Evolutionary conservation across 1,284 basidiomycete species (phyloP).

Genomic region (Mycena citricolor): DNA sequence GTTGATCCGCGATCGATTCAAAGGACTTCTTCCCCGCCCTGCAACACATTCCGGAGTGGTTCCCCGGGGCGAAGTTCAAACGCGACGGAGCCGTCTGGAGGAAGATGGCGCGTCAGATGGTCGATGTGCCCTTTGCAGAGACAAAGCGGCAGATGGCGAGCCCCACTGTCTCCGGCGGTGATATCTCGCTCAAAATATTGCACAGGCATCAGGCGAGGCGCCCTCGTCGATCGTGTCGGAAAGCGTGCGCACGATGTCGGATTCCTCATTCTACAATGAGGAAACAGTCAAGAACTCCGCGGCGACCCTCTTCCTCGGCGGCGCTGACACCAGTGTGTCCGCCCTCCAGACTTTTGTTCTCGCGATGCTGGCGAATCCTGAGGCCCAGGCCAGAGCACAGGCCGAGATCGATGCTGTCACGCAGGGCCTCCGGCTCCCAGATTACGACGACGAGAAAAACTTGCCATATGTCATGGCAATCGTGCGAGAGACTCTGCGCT

Average conservation of each 20-base stretch:
- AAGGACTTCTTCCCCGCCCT: conserved; percentile 18
- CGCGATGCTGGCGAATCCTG: conserved; percentile 17
- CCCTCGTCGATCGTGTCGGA: conserved; percentile 10
- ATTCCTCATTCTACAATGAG: conserved; percentile 5
- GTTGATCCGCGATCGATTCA: conserved; percentile 1
- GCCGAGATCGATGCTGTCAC: conserved; percentile 18
- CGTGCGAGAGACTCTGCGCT: conserved; percentile 40
- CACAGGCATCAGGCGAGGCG: conserved; percentile 5
- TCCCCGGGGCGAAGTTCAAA: conserved; percentile 33
- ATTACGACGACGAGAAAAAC: conserved; percentile 21
- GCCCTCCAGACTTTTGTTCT: conserved; percentile 21
- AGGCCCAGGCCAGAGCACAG: conserved; percentile 11
- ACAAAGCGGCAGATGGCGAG: conserved; percentile 26
- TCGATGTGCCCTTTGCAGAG: conserved; percentile 25
- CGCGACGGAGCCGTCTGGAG: conserved; percentile 13
- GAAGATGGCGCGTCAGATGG: conserved; percentile 23
- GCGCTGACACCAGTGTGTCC: conserved; percentile 16
- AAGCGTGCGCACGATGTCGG: background rate
- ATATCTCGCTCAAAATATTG: background rate
- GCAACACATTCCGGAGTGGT: conserved; percentile 31
- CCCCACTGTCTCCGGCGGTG: background rate
- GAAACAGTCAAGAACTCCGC: conserved; percentile 4
- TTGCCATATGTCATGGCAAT: conserved; percentile 42
- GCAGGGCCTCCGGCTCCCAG: conserved; percentile 22
- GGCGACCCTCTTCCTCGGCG: conserved; percentile 13